Evolutionary conservation across 176 grass and related monocot genomes (phyloP).

Genomic region (Oryza rufipogon): DNA sequence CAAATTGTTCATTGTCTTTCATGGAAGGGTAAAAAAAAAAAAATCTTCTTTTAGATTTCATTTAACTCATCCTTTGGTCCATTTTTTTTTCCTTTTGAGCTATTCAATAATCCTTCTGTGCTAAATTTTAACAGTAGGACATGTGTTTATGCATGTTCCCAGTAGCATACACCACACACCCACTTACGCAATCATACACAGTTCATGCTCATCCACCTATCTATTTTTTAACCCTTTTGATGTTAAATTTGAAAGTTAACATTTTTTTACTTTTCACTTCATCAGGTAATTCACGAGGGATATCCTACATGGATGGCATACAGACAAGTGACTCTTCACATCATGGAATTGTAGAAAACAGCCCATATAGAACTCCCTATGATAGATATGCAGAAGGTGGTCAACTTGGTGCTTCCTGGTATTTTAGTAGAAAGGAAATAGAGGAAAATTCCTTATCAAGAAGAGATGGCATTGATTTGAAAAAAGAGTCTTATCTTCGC

Average conservation of each 20-base stretch:
- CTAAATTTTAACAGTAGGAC: background rate
- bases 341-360: conserved; percentile 64
- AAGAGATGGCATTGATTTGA: conserved; percentile 78
- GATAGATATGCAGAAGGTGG: conserved; percentile 46
- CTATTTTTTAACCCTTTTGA: background rate
- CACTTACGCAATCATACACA: background rate
- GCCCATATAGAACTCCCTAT: conserved; percentile 60
- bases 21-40: background rate
- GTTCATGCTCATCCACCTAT: background rate
- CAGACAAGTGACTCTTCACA: conserved; percentile 59
- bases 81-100: background rate
- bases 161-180: background rate
- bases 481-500: conserved; percentile 85
- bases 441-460: conserved; percentile 86
- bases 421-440: conserved; percentile 88
- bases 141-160: background rate
- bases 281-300: conserved; percentile 34
- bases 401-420: conserved; percentile 77
- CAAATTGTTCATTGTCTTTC: background rate
- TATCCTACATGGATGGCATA: conserved; percentile 41
- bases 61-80: background rate
- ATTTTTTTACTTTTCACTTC: conserved; percentile 19
- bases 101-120: background rate
- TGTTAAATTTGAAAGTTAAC: conserved; percentile 37
- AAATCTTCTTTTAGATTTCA: background rate